A percentile compares a stretch with the other conserved stretches of the same genome.
Conservation (phyloP, 331 rosid species). For the Acacia pycnantha region DNA sequence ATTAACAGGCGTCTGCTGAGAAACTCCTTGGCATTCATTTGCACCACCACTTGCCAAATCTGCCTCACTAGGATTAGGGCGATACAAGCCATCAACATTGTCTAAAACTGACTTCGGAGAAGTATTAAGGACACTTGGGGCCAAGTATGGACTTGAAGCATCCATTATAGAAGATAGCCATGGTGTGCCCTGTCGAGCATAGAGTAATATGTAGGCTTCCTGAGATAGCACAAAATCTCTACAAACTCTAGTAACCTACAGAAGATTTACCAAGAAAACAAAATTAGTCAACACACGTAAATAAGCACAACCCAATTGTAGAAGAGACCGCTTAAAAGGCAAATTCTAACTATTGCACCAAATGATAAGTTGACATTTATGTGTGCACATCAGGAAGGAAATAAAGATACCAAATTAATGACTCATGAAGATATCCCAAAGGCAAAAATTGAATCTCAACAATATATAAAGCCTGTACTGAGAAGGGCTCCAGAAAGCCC, state of each 20-base stretch:
- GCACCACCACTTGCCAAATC: conserved; percentile 13
- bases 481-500: background rate
- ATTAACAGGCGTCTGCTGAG: conserved; percentile 12
- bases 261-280: conserved; percentile 7
- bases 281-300: background rate
- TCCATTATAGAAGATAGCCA: conserved; percentile 64
- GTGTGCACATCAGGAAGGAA: background rate
- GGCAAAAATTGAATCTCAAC: background rate
- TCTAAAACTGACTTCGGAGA: conserved; percentile 83
- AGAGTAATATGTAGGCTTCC: conserved; percentile 82
- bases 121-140: conserved; percentile 31
- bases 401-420: background rate
- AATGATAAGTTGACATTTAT: background rate
- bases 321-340: background rate
- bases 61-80: conserved; percentile 3
- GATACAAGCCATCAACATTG: conserved; percentile 23
- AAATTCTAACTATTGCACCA: background rate
- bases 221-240: conserved; percentile 65
- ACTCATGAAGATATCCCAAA: background rate
- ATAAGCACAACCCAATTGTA: conserved; percentile 12
- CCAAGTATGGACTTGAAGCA: conserved; percentile 19
- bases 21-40: conserved; percentile 19
- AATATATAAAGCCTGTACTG: background rate
- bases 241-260: conserved; percentile 65
- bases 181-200: conserved; percentile 73